These are phyloP conservation scores for Pharus latifolius DNA, from an alignment of 176 grass and related monocot species.

Conservation along the genomic window DNA sequence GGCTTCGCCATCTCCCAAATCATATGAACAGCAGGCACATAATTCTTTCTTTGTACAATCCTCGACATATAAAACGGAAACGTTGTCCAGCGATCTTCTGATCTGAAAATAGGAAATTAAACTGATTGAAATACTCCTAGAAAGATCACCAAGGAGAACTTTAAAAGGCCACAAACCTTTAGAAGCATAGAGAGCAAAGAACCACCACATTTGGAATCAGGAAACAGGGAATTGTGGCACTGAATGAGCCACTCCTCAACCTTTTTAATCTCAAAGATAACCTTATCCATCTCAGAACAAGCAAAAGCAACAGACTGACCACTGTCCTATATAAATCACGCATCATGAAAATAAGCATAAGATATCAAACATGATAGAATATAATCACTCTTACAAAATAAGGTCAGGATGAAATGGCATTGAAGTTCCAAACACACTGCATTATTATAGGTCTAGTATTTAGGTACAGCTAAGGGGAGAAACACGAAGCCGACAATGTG, in stretches of 20 bases:
- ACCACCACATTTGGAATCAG: slow-evolving; percentile 24
- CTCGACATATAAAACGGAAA: slow-evolving; percentile 38
- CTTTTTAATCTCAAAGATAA: slow-evolving; percentile 63
- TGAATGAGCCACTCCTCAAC: slow-evolving; percentile 62
- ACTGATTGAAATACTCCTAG: slow-evolving; percentile 4
- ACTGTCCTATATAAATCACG: slow-evolving; percentile 33
- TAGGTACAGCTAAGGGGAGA: not conserved
- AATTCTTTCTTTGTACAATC: slow-evolving; percentile 33
- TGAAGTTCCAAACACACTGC: not conserved
- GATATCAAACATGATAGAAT: not conserved
- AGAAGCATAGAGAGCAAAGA: slow-evolving; percentile 36
- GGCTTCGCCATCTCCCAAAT: slow-evolving; percentile 27
- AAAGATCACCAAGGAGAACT: not conserved
- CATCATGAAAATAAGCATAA: not conserved
- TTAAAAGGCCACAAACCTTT: slow-evolving; percentile 43
- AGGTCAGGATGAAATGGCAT: not conserved
- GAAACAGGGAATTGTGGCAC: slow-evolving; percentile 34
- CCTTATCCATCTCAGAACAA: slow-evolving; percentile 66
- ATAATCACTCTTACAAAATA: not conserved
- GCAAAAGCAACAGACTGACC: slow-evolving; percentile 53
- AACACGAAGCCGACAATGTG: not conserved
- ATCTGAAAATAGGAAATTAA: slow-evolving; percentile 47
- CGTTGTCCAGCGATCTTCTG: slow-evolving; percentile 48
- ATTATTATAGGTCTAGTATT: not conserved
- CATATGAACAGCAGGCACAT: slow-evolving; percentile 56